Base-by-base conservation (phyloP, 257 asterid genomes). In the Solanum virginianum region DNA sequence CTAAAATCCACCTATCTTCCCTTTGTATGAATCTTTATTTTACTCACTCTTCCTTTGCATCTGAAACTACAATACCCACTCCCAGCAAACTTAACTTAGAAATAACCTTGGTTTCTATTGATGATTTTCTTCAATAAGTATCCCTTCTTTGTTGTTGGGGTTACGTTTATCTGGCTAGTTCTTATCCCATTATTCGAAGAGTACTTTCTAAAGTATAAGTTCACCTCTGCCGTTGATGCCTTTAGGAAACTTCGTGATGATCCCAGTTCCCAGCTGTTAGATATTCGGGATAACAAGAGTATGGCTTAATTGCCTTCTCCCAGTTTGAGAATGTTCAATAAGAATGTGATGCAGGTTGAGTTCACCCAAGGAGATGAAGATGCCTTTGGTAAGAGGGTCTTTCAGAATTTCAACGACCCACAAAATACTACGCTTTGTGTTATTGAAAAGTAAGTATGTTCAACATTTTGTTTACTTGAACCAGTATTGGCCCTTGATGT, bases 91-190 rank as follows among this genome's bases (percentile, higher is more conserved):
- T 95, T 79, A 91, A 90, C 91, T 80, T 96, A 90, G 99, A 96
- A 83, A 92, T 96, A 24, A 83, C 95, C 70, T 57, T 95, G 88
- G 89, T 94, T 66, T 92, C 98, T 18, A 90, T 96, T 84, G 99
- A 96, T 49, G 87, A 92, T 11, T 95, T 96, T 66, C n/a, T 92
- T 93, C 91, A 94, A 57, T 56, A 92, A 87, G 84, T 89, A 95
- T 87, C 99, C 99, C 0, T 94, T 96, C 71, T 95, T 96, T 89
- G 98, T 94, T 80, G 91, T 94, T 10, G 93, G 97, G 1, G 95
- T 96, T 57, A 18, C 89, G 5, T 96, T 96, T 89, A 89, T 93
- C 43, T 96, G 98, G 98, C 97, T 96, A 39, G 90, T 94, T 71
- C 96, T 77, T 81, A 87, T 95, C 82, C 99, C 99, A 18, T 82